These are phyloP conservation scores for Geranium brycei DNA, from an alignment of 345 rosid species.

Conservation along the genomic window DNA sequence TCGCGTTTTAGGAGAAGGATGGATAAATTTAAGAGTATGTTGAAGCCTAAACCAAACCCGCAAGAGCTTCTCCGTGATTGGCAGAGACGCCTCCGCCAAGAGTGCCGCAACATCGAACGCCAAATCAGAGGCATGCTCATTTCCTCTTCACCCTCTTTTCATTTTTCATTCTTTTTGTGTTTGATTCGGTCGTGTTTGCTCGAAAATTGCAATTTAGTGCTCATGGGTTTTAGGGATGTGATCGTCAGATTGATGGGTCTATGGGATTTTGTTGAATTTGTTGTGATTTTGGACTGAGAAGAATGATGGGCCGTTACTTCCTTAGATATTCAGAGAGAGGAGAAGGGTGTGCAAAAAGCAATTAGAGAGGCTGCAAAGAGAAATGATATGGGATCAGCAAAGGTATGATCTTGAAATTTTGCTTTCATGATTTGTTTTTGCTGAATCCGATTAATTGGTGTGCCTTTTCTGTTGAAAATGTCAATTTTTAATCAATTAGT, in stretches of 20 bases:
- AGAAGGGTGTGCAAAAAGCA: conserved; percentile 76
- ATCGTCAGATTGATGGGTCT: neutral
- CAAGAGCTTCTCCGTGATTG: conserved; percentile 74
- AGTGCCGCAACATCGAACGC: conserved; percentile 80
- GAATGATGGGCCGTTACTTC: neutral
- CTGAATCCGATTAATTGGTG: neutral
- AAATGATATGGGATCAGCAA: conserved; percentile 81
- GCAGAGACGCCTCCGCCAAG: conserved; percentile 90
- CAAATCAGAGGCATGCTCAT: conserved; percentile 58
- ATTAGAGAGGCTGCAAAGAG: conserved; percentile 84
- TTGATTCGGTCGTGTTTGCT: neutral
- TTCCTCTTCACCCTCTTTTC: neutral
- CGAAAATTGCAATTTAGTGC: neutral
- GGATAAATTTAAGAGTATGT: conserved; percentile 74
- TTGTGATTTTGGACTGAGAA: conserved; percentile 1
- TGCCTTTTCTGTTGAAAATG: neutral
- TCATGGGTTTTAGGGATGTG: neutral
- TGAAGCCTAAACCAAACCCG: conserved; percentile 75
- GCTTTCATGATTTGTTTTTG: neutral
- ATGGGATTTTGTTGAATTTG: neutral
- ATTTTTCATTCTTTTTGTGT: neutral
- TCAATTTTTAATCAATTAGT: too few relatives aligned
- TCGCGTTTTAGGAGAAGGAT: conserved; percentile 13
- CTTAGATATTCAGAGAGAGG: conserved; percentile 84
- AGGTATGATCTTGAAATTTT: conserved; percentile 25